Evolutionary conservation across 1,139 yeast species (phyloP), one percentile per base, ranked within the genome.

Genomic region (Taphrina betulina): DNA sequence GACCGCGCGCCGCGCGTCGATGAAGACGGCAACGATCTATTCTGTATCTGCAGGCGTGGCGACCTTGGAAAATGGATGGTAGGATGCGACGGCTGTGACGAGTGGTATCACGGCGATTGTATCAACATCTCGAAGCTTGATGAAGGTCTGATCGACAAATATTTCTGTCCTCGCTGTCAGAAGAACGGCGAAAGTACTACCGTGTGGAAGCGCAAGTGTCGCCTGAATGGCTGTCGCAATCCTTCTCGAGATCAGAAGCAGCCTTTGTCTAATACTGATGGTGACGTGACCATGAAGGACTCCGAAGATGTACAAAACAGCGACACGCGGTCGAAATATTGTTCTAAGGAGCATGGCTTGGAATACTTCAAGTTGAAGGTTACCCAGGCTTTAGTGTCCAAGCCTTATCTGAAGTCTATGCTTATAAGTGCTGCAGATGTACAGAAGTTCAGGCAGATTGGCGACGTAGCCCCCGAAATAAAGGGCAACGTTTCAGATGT

Each of bases 21-120:
- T 16, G 45, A 36, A 7, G 34, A 42, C 22, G 61, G 54, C 24
- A 85, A 82, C 61, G 92, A 83, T 60, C 72, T 87, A 8, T 89
- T 76, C 64, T 90, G 97, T 67, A 71, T 83, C 0, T 90, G 97
- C 68, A 76, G 94, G 41, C 78, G 77, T 60, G 85, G 90, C 0
- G 96, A 90, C 65, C 75, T 77, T 60, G 95, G 92, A 1, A 60
- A 63, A 41, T 85, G 85, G 68, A 89, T 89, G 96, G 85, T 90
- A 20, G 89, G 86, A 0, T 90, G 97, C 67, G 96, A 89, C 68
- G 90, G 88, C 5, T 90, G 97, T 70, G 96, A 89, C 66, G 95
- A 87, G 62, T 90, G 97, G 97, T 90, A 78, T 66, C 96, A 90
- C 69, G 87, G 90, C 68, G 74, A 73, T 48, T 90, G 96, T 66